These are phyloP conservation scores for Lachnellula occidentalis DNA, from an alignment of 2,329 filamentous ascomycete genomes.

Conservation along the genomic window DNA sequence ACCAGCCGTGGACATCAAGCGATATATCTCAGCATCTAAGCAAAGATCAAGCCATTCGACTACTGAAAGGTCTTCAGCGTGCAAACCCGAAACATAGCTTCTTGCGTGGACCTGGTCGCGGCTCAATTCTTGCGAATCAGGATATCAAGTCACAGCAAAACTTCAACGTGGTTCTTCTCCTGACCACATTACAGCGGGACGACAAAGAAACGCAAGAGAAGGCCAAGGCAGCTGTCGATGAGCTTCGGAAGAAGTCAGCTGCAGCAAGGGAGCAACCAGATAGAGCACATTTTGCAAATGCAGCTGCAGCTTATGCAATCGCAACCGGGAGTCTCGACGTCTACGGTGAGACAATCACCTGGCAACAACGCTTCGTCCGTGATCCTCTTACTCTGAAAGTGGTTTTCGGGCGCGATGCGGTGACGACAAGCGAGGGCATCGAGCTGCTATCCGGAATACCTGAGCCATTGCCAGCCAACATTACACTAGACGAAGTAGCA, in stretches of 20 bases:
- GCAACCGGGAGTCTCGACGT: conserved; percentile 31
- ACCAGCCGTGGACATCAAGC: conserved; percentile 7
- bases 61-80: conserved; percentile 6
- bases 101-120: neutral
- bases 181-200: conserved; percentile 8
- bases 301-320: conserved; percentile 28
- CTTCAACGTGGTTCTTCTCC: conserved; percentile 9
- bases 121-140: conserved; percentile 6
- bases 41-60: conserved; percentile 6
- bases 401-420: conserved; percentile 21
- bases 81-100: conserved; percentile 6
- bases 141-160: conserved; percentile 1
- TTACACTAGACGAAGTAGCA: conserved; percentile 12
- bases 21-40: conserved; percentile 9
- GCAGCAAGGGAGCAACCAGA: conserved; percentile 24
- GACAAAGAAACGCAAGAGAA: conserved; percentile 3
- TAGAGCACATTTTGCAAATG: conserved; percentile 28
- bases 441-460: conserved; percentile 26
- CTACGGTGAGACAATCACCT: conserved; percentile 29
- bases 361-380: conserved; percentile 34
- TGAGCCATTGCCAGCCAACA: conserved; percentile 27
- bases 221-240: conserved; percentile 6
- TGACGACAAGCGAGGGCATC: conserved; percentile 23
- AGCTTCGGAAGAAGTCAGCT: conserved; percentile 13
- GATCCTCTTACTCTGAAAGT: conserved; percentile 30